Conservation (phyloP, 192 early-diverging fungal species). For the Paraglomus occultum region DNA sequence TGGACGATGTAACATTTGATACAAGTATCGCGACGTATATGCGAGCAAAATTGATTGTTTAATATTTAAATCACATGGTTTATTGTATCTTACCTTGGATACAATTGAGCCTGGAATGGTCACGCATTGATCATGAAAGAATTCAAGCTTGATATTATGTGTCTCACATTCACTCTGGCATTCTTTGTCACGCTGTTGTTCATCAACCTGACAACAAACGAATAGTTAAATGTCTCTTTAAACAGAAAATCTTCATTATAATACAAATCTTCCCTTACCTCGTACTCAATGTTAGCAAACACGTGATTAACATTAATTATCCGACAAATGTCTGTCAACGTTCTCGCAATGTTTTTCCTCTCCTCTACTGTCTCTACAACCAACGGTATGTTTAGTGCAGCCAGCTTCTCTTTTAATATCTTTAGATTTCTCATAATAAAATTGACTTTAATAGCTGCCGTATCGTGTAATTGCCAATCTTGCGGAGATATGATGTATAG, state of each 20-base stretch:
- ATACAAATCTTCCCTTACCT: conserved; percentile 23
- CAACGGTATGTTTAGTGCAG: conserved; percentile 44
- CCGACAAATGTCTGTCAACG: conserved; percentile 36
- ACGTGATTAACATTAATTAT: conserved; percentile 39
- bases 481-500: conserved; percentile 53
- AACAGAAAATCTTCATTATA: background rate
- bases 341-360: conserved; percentile 31
- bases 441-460: conserved; percentile 52
- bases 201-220: conserved; percentile 37
- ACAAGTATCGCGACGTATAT: too few relatives aligned
- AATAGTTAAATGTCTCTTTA: background rate
- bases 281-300: conserved; percentile 57
- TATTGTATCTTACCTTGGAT: conserved; percentile 41
- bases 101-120: conserved; percentile 46
- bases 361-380: conserved; percentile 40
- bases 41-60: too few relatives aligned
- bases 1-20: too few relatives aligned
- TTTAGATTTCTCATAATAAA: conserved; percentile 50
- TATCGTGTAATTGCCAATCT: conserved; percentile 55
- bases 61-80: too few relatives aligned
- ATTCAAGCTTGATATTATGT: conserved; percentile 32
- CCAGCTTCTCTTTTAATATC: conserved; percentile 36
- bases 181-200: conserved; percentile 40
- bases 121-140: conserved; percentile 57
- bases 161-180: conserved; percentile 29